Evolutionary conservation across 345 rosid species (phyloP), one percentile per base, ranked within the genome.

Genomic region (Linum tenue): DNA sequence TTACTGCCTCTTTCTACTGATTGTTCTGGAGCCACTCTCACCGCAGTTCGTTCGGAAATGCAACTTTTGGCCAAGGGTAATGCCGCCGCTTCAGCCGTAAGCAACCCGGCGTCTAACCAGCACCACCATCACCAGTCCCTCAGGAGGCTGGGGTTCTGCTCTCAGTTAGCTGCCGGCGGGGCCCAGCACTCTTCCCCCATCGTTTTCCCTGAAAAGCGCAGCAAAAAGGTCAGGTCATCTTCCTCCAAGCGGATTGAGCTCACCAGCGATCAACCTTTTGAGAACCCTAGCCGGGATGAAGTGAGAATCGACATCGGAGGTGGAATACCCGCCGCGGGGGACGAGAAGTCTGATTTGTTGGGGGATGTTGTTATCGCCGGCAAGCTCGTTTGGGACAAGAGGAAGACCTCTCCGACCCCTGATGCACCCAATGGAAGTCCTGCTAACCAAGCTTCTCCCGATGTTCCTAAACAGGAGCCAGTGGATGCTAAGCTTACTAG

Each of bases 301-400:
- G 88, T 76, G 64, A 59, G 85, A 69, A 84, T 94, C 60, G 97
- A 90, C 75, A 82, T 88, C 7, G 62, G 69, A 51, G 50, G 68
- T 5, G 75, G 73, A 53, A 79, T 5, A 35, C 64, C 55, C 37
- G 71, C 31, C 12, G 59, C 64, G 59, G 96, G 91, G 2, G 96
- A 94, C 70, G 99, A 94, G 72, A 94, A 86, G 69, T 86, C 88
- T 15, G 90, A 88, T 87, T 80, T 94, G 74, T 78, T 94, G 69
- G 95, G 96, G 16, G 85, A 73, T 76, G 78, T 79, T 67, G 86
- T 90, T 64, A 81, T 79, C 74, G 72, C 91, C 0, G 97, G 97
- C 39, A 86, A 85, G 80, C 92, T 94, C 53, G 60, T 78, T 57
- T 80, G 85, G 73, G 96, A 84, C 65, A 88, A 88, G 80, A 85